Evolutionary conservation across 495 filamentous ascomycete genomes (phyloP), one percentile per base, ranked within the genome.

Genomic region (Trichoderma reesei): DNA sequence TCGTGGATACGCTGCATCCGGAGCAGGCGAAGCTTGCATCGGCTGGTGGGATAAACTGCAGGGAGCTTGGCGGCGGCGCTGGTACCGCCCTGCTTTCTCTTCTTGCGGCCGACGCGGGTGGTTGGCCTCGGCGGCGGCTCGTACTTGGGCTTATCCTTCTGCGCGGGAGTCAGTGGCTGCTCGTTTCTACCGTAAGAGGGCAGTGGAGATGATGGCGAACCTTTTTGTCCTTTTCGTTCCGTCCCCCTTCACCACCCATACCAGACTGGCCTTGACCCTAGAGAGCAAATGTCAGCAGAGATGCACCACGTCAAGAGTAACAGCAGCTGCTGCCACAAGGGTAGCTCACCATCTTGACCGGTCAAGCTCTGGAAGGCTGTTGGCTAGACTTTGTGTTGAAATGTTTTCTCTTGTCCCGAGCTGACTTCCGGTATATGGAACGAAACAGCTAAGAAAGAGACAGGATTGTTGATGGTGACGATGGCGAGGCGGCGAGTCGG

Each of bases 61-160:
- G 94, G 94, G 6, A 99, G 86, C 76, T 99, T 99, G 31, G 92
- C 88, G 10, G 94, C 88, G 44, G 94, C 92, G 75, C 91, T 96
- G 64, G 91, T 90, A 61, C 94, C 95, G 65, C 88, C 91, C 41
- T 84, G 85, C 84, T 87, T 94, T 78, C 92, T 92, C 85, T 98
- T 98, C 87, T 92, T 96, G 67, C 93, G 89, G n/a, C 94, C 94
- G 73, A 99, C 88, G 72, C 94, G 92, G 65, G 94, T 98, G 41
- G 94, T 98, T 48, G 94, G 94, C 65, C 90, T 89, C 74, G 95
- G 95, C 65, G 94, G 94, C 59, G 94, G 94, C 74, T 99, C 94
- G 80, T 99, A 98, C 88, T 91, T 96, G 67, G 95, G 94, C 85
- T 98, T 98, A 59, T 98, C 91, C 83, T 99, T 96, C 92, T 98